phyloP scores from a whole-genome alignment of 176 grass and related monocot species.

The Pontederia paniculata region DNA sequence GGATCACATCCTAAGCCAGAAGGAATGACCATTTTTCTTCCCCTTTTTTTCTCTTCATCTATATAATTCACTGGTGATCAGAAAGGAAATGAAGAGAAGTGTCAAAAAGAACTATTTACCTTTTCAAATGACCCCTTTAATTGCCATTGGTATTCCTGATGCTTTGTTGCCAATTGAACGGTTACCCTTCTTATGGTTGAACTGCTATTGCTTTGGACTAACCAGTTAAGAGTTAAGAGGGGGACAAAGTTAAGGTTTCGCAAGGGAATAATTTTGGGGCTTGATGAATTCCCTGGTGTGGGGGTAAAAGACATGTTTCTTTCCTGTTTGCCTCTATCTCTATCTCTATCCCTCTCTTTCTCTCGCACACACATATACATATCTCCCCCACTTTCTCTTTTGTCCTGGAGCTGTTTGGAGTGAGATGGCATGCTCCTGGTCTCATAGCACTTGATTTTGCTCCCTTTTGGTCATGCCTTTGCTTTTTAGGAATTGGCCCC shows the following conservation, averaged over 20 bases:
- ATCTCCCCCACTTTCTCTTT: not conserved
- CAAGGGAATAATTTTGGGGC: slow-evolving; percentile 1
- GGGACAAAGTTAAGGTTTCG: slow-evolving; percentile 8
- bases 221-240: not conserved
- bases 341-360: too few species aligned
- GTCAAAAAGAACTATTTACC: too few species aligned
- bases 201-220: not conserved
- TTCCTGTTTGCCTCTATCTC: not conserved
- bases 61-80: too few species aligned
- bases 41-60: too few species aligned
- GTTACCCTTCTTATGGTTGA: not conserved
- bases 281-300: slow-evolving; percentile 2
- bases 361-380: too few species aligned
- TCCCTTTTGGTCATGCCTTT: not conserved
- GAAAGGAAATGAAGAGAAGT: too few species aligned
- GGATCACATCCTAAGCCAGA: too few species aligned
- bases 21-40: too few species aligned
- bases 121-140: not conserved
- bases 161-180: not conserved
- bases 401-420: slow-evolving; percentile 5
- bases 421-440: not conserved
- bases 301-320: not conserved
- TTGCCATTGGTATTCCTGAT: not conserved
- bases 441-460: not conserved
- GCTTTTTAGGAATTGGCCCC: too few species aligned